Evolutionary conservation across 2,329 filamentous ascomycete genomes (phyloP).

Genomic region (Diaporthe eres): DNA sequence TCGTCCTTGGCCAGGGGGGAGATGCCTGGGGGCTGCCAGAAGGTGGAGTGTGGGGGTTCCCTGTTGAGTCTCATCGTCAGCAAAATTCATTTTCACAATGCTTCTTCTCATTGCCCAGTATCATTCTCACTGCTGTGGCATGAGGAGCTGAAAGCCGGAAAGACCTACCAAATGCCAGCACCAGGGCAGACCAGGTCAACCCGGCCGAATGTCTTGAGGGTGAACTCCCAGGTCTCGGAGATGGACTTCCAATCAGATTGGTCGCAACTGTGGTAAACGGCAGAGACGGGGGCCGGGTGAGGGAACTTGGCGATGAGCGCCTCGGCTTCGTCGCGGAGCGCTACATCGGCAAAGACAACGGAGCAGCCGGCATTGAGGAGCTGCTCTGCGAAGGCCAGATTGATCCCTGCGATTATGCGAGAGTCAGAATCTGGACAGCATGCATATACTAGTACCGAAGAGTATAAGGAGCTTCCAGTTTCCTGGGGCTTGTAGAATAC

Average conservation of each 20-base stretch:
- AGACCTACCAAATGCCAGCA: conserved; percentile 40
- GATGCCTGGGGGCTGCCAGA: conserved; percentile 46
- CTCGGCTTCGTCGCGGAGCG: conserved; percentile 45
- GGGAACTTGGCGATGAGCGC: conserved; percentile 40
- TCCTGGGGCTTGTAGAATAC: background rate
- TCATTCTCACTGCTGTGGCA: too few relatives aligned
- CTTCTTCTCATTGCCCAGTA: too few relatives aligned
- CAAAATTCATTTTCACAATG: too few relatives aligned
- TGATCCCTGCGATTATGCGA: conserved; percentile 44
- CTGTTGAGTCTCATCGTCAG: background rate
- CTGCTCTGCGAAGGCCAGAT: conserved; percentile 42
- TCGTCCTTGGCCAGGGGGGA: conserved; percentile 42
- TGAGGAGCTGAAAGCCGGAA: background rate
- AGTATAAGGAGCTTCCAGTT: background rate
- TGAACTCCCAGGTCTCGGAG: conserved; percentile 41
- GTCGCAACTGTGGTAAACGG: conserved; percentile 42
- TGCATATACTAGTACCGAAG: background rate
- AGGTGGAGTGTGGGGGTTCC: conserved; percentile 45
- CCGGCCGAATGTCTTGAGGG: conserved; percentile 43
- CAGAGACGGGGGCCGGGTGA: conserved; percentile 26
- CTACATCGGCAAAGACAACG: conserved; percentile 47
- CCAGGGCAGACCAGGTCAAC: conserved; percentile 43
- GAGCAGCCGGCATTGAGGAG: conserved; percentile 47
- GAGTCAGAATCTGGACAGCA: background rate
- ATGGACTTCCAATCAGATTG: conserved; percentile 48